Conservation (phyloP, 75 land plant genomes). For the Sequoiadendron giganteum region DNA sequence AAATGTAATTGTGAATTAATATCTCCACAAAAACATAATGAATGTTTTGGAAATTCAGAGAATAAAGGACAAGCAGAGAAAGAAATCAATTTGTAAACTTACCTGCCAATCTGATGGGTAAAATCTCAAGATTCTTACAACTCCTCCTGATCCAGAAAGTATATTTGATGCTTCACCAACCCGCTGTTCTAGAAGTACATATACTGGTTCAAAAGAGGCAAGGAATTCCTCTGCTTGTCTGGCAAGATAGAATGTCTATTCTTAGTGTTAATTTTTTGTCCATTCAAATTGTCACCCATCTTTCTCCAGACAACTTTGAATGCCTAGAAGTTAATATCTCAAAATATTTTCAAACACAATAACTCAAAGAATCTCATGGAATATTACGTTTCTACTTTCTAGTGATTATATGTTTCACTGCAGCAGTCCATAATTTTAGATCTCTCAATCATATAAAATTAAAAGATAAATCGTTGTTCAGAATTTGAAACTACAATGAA, state of each 20-base stretch:
- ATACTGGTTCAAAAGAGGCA: constrained; percentile 35
- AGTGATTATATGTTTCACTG: not conserved
- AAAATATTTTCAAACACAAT: not conserved
- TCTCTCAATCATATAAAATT: not conserved
- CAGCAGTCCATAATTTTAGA: not conserved
- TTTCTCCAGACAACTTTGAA: not conserved
- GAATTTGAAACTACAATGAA: not conserved
- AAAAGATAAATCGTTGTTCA: not conserved
- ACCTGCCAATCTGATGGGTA: constrained; percentile 51
- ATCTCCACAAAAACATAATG: not conserved
- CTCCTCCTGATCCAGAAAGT: constrained; percentile 51
- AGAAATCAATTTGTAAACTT: constrained; percentile 16
- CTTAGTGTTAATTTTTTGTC: not conserved
- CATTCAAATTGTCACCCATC: not conserved
- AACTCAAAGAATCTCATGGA: not conserved
- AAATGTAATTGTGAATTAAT: not conserved
- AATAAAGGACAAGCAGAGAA: not conserved
- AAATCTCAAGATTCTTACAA: constrained; percentile 47
- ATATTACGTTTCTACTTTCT: not conserved
- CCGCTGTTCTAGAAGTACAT: constrained; percentile 46
- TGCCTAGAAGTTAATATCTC: not conserved
- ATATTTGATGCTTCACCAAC: constrained; percentile 61
- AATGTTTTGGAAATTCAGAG: not conserved
- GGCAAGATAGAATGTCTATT: constrained; percentile 12
- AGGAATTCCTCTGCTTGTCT: constrained; percentile 59